A percentile compares a stretch with the other conserved stretches of the same genome.
Conservation (phyloP, 2,329 filamentous ascomycete genomes). For the Fusarium goolgardi region DNA sequence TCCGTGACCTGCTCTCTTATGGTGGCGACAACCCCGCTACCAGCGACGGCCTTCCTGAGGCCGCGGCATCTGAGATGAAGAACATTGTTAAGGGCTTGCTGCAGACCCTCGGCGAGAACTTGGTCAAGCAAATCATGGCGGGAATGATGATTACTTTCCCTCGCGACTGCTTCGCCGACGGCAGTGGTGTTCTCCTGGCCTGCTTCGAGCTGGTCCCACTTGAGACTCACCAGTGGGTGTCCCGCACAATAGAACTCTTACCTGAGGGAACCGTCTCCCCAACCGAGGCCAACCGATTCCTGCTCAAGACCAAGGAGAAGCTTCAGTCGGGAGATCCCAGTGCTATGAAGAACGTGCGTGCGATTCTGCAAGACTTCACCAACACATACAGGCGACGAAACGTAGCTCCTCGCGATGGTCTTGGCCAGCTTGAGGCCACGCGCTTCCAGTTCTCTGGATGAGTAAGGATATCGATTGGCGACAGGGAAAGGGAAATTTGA, state of each 20-base stretch:
- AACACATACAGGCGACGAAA: conserved; percentile 93
- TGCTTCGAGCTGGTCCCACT: conserved; percentile 88
- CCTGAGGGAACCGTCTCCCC: conserved; percentile 84
- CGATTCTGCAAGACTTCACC: conserved; percentile 93
- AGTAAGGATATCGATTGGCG: conserved; percentile 13
- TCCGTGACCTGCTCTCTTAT: conserved; percentile 91
- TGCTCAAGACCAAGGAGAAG: conserved; percentile 83
- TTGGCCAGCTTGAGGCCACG: conserved; percentile 86
- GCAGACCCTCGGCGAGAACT: conserved; percentile 74
- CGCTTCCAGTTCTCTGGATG: conserved; percentile 80
- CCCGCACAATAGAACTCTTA: conserved; percentile 83
- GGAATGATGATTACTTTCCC: conserved; percentile 99
- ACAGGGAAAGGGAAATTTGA: neutral
- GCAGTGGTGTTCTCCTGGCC: conserved; percentile 88
- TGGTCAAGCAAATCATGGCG: conserved; percentile 90
- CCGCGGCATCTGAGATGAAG: conserved; percentile 76
- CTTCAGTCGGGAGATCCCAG: conserved; percentile 72
- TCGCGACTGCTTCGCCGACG: conserved; percentile 93
- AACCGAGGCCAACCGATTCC: conserved; percentile 82
- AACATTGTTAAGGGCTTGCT: conserved; percentile 79
- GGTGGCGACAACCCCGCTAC: conserved; percentile 79
- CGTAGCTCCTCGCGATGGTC: conserved; percentile 91
- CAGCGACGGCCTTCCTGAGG: conserved; percentile 66
- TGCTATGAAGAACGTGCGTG: conserved; percentile 79
- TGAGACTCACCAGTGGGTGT: conserved; percentile 84